Evolutionary conservation across 768 basidiomycete species (phyloP).

Genomic region (Hygrocybe punicea): DNA sequence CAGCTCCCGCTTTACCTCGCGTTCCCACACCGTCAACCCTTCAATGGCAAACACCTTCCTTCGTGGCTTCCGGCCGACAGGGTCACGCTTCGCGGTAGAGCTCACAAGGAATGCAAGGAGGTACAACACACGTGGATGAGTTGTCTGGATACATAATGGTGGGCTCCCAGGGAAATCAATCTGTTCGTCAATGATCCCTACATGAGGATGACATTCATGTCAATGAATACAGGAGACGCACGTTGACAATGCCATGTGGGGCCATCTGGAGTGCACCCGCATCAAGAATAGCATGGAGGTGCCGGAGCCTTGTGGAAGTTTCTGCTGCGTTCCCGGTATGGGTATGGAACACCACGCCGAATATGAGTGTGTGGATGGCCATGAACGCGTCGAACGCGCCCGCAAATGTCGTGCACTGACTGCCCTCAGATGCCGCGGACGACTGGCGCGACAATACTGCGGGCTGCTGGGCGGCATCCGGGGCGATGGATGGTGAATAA

Average conservation of each 20-base stretch:
- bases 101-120: constrained; percentile 66
- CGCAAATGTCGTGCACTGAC: not conserved
- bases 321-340: constrained; percentile 50
- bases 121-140: constrained; percentile 66
- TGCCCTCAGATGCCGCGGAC: not conserved
- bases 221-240: constrained; percentile 11
- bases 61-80: constrained; percentile 71
- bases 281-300: constrained; percentile 68
- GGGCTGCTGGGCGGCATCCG: not conserved
- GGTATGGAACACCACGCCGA: constrained; percentile 60
- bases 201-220: no score
- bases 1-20: constrained; percentile 43
- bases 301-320: constrained; percentile 50
- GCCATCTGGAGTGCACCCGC: constrained; percentile 42
- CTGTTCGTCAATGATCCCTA: constrained; percentile 31
- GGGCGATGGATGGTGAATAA: constrained; percentile 11
- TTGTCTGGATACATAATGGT: constrained; percentile 54
- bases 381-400: constrained; percentile 23
- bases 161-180: constrained; percentile 37
- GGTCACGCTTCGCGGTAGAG: constrained; percentile 64
- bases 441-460: not conserved
- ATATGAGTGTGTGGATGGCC: constrained; percentile 56
- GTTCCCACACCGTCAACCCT: constrained; percentile 51
- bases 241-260: constrained; percentile 34
- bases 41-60: constrained; percentile 66